Evolutionary conservation across 495 filamentous ascomycete species (phyloP).

Genomic region (Viridothelium virens): DNA sequence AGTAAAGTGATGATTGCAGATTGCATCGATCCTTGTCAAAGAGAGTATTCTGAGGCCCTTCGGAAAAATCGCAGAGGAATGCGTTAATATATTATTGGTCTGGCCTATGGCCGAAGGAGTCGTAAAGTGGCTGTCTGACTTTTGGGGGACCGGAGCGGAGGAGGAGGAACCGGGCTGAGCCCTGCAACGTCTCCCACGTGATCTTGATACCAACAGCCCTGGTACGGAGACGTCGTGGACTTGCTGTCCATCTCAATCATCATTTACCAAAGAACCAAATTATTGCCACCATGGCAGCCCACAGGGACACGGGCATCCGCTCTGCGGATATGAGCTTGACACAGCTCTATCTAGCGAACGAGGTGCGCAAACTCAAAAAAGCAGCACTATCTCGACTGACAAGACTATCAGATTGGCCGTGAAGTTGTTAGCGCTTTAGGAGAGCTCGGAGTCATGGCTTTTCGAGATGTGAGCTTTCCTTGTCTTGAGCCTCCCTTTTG

Average conservation of each 20-base stretch:
- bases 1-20: too few species aligned
- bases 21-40: too few species aligned
- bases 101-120: too few species aligned
- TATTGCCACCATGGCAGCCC: conserved; percentile 43
- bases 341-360: conserved; percentile 96
- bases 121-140: too few species aligned
- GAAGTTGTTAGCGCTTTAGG: conserved; percentile 95
- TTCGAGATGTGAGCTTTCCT: conserved; percentile 72
- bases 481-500: conserved; percentile 18
- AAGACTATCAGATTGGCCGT: conserved; percentile 59
- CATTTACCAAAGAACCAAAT: neutral
- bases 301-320: conserved; percentile 92
- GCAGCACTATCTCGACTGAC: neutral
- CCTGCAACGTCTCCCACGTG: neutral
- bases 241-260: conserved; percentile 1
- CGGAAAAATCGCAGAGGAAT: too few species aligned
- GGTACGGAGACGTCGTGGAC: neutral
- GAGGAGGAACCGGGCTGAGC: neutral
- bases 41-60: too few species aligned
- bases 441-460: conserved; percentile 91
- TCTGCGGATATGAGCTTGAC: conserved; percentile 99
- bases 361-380: conserved; percentile 31
- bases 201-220: neutral
- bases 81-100: too few species aligned
- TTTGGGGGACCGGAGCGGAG: too few species aligned